phyloP scores from a whole-genome alignment of 2,329 filamentous ascomycete species.

The Monascus ruber region DNA sequence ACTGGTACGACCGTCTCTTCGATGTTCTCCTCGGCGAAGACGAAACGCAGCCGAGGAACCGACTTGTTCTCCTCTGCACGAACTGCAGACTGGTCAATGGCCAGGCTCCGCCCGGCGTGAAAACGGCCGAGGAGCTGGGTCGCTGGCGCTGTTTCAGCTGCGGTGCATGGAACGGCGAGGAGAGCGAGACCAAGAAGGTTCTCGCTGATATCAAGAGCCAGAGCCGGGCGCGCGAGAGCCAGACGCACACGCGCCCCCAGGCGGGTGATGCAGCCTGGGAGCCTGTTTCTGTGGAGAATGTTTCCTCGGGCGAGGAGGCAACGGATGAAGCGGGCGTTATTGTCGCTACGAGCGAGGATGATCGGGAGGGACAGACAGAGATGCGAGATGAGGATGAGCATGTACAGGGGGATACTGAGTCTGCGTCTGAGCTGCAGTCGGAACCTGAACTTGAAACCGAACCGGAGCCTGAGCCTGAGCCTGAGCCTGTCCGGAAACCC shows the following conservation, averaged over 20 bases:
- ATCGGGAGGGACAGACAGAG: conserved; percentile 7
- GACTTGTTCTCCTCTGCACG: conserved; percentile 73
- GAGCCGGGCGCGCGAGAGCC: conserved; percentile 1
- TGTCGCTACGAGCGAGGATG: conserved; percentile 16
- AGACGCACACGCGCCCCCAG: neutral
- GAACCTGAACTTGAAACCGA: conserved; percentile 4
- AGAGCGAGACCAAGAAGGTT: conserved; percentile 64
- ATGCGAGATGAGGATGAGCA: conserved; percentile 10
- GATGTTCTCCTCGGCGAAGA: conserved; percentile 91
- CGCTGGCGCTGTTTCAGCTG: conserved; percentile 85
- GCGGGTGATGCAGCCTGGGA: conserved; percentile 11
- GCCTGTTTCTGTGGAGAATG: conserved; percentile 11
- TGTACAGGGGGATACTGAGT: conserved; percentile 6
- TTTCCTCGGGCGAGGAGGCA: conserved; percentile 10
- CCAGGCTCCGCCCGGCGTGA: conserved; percentile 80
- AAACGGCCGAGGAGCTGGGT: conserved; percentile 65
- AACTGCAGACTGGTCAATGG: conserved; percentile 85
- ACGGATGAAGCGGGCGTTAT: conserved; percentile 16
- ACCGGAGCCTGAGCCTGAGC: conserved; percentile 5
- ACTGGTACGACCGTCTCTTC: conserved; percentile 92
- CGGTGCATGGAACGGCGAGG: conserved; percentile 66
- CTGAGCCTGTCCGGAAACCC: neutral
- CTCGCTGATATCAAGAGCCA: conserved; percentile 49
- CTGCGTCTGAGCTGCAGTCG: conserved; percentile 1
- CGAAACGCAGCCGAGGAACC: conserved; percentile 82